These are phyloP conservation scores for Colletotrichum sp. DNA, from an alignment of 2,329 filamentous ascomycete species.

Conservation along the genomic window DNA sequence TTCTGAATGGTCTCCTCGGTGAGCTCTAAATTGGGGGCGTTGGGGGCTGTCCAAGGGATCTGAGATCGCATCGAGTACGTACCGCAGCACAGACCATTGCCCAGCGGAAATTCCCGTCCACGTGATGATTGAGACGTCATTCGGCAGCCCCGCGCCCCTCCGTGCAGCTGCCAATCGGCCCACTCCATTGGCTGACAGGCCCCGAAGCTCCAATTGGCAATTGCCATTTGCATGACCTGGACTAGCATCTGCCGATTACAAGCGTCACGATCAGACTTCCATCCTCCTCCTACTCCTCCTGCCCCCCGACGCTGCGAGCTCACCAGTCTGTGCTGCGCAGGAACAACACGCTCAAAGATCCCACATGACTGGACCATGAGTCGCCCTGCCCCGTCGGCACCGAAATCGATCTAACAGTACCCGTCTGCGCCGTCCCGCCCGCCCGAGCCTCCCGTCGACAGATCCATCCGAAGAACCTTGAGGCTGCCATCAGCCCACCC, in stretches of 20 bases:
- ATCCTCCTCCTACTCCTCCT: not conserved
- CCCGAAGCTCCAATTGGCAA: slow-evolving; percentile 1
- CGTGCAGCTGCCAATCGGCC: not conserved
- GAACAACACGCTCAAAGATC: not conserved
- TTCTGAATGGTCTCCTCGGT: not conserved
- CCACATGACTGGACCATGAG: slow-evolving; percentile 13
- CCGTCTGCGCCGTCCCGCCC: not conserved
- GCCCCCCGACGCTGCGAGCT: not conserved
- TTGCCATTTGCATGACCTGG: not conserved
- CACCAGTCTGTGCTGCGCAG: slow-evolving; percentile 13
- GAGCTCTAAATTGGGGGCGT: not conserved
- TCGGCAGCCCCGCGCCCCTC: not conserved
- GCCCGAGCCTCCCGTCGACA: slow-evolving; percentile 10
- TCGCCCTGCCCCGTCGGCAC: slow-evolving; percentile 8
- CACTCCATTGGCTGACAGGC: not conserved
- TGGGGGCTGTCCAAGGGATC: not conserved
- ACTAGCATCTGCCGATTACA: not conserved
- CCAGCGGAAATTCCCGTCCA: not conserved
- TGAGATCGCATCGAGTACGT: not conserved
- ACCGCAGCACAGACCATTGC: not conserved
- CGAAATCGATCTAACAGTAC: slow-evolving; percentile 5
- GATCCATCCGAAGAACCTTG: slow-evolving; percentile 7
- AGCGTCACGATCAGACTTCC: slow-evolving; percentile 11
- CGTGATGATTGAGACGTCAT: slow-evolving; percentile 4
- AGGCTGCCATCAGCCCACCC: slow-evolving; percentile 2